Evolutionary conservation across 2,329 filamentous ascomycete species (phyloP), one percentile per base, ranked within the genome.

Genomic region (Monilinia laxa): DNA sequence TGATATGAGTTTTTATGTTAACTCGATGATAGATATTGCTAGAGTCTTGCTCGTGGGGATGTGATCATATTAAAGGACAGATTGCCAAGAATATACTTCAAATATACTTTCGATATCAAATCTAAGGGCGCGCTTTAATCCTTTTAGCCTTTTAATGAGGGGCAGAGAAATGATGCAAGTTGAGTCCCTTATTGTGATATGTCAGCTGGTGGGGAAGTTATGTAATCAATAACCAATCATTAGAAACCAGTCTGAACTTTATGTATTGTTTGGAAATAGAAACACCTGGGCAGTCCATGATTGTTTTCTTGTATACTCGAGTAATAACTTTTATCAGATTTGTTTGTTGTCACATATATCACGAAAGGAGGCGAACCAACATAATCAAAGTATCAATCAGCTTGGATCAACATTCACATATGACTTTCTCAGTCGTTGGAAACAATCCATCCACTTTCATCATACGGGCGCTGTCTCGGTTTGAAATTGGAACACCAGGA

Each of bases 121-220:
- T n/a, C 20, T 18, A 18, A 28, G 2, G 23, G 40, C 38, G n/a
- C 18, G 9, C n/a, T 9, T 51, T 35, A 35, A 35, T 35, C 5
- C 5, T 4, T 35, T 35, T 35, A 35, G 7, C 3, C 31, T 35
- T 12, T 25, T 25, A 12, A 51, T 25, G 57, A 59, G 42, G 42
- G 45, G 42, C 14, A 49, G 12, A 60, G 23, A 35, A 23, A 60
- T 60, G 57, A 28, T 60, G 57, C 28, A 35, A 60, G 20, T 25
- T 23, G n/a, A 5, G 31, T 51, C 28, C 7, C 10, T 16, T 18
- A 62, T 62, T 38, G 11, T 62, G 45, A 62, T 16, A 16, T 14
- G 12, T 42, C 38, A 40, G 31, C 31, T 6, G 31, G 4, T 35
- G 31, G 31, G 31, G 3, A 35, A 35, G 31, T 35, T 59, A 10